A percentile compares a stretch with the other conserved stretches of the same genome.
Conservation (phyloP, 768 basidiomycete genomes). For the Rubroboletus satanas region DNA sequence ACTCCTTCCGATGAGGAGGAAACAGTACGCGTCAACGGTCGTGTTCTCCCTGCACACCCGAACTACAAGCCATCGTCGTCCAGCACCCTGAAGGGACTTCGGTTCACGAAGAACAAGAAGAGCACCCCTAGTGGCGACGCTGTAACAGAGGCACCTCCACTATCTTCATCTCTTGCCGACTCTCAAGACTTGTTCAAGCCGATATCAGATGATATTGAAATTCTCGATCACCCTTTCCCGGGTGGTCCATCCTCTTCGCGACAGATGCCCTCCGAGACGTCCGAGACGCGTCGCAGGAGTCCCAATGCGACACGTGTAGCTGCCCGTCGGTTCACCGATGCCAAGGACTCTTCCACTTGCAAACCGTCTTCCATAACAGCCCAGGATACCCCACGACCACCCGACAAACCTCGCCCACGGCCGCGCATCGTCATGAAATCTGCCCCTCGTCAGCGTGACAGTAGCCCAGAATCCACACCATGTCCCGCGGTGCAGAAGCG, state of each 20-base stretch:
- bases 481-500: slow-evolving; percentile 2
- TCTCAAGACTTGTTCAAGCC: slow-evolving; percentile 25
- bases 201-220: slow-evolving; percentile 17
- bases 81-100: slow-evolving; percentile 3
- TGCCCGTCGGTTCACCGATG: background rate
- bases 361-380: background rate
- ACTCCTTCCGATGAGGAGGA: background rate
- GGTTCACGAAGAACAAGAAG: slow-evolving; percentile 37
- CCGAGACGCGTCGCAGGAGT: slow-evolving; percentile 3
- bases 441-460: background rate
- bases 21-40: slow-evolving; percentile 15
- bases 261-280: background rate
- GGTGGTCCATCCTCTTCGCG: slow-evolving; percentile 1
- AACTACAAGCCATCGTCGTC: slow-evolving; percentile 18
- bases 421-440: slow-evolving; percentile 9
- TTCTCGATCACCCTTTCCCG: background rate
- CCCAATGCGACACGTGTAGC: background rate
- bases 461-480: slow-evolving; percentile 20
- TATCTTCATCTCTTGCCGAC: slow-evolving; percentile 18
- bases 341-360: slow-evolving; percentile 2
- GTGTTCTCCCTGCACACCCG: slow-evolving; percentile 20
- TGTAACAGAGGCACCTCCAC: slow-evolving; percentile 10
- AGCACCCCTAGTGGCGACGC: background rate
- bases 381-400: background rate
- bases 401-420: slow-evolving; percentile 10